Evolutionary conservation across 2,329 filamentous ascomycete species (phyloP).

Genomic region (Neofusicoccum laricinum): DNA sequence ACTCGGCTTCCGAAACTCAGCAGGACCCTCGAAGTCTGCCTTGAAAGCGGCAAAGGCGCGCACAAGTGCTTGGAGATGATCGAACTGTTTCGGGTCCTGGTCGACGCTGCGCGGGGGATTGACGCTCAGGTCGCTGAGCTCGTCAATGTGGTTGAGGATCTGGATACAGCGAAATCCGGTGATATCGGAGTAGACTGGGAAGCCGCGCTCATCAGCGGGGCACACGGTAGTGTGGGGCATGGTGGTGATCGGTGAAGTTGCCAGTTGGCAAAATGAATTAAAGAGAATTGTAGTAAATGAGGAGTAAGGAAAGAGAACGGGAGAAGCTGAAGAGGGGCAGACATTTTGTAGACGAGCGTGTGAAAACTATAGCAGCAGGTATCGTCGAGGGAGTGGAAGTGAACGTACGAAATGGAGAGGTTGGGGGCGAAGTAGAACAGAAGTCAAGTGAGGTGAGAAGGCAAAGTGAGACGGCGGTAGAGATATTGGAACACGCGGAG

Average conservation of each 20-base stretch:
- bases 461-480: neutral
- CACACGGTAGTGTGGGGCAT: neutral
- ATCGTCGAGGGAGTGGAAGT: neutral
- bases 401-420: neutral
- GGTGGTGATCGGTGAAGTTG: neutral
- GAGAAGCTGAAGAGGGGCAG: neutral
- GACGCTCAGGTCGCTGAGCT: neutral
- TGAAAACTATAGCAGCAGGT: neutral
- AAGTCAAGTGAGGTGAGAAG: neutral
- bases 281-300: neutral
- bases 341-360: neutral
- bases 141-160: neutral
- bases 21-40: neutral
- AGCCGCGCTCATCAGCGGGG: neutral
- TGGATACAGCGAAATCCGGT: neutral
- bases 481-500: neutral
- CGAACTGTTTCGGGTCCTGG: conserved; percentile 1
- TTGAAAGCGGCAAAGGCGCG: conserved; percentile 15
- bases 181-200: neutral
- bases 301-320: neutral
- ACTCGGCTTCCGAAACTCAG: no score
- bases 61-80: conserved; percentile 19
- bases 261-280: neutral
- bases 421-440: neutral
- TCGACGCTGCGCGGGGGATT: neutral